Conservation (phyloP, 192 early-diverging fungal genomes). For the Backusella tuberculispora region DNA sequence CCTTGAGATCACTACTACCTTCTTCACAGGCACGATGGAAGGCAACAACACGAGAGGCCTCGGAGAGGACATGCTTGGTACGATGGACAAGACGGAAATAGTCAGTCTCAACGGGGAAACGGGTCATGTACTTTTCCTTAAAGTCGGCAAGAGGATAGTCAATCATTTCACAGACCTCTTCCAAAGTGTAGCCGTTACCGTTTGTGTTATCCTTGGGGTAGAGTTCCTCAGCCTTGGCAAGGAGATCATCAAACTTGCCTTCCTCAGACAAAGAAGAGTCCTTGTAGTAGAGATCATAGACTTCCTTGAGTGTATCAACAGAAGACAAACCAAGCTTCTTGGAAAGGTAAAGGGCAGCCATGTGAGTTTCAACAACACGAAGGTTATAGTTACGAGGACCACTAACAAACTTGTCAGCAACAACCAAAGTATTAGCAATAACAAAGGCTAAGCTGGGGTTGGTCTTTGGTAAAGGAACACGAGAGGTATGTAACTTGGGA, state of each 20-base stretch:
- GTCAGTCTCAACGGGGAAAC: slow-evolving; percentile 53
- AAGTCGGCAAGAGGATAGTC: slow-evolving; percentile 37
- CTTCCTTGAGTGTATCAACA: slow-evolving; percentile 49
- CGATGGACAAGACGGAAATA: slow-evolving; percentile 76
- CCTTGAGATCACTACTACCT: slow-evolving; percentile 37
- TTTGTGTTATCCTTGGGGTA: slow-evolving; percentile 45
- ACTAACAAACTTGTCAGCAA: slow-evolving; percentile 84
- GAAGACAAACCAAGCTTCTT: slow-evolving; percentile 48
- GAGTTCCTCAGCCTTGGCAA: slow-evolving; percentile 37
- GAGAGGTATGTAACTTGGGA: slow-evolving; percentile 66
- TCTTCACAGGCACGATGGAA: slow-evolving; percentile 66
- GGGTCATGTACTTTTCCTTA: slow-evolving; percentile 44
- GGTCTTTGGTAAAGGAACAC: slow-evolving; percentile 65
- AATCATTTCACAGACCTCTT: slow-evolving; percentile 45
- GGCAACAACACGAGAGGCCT: slow-evolving; percentile 78
- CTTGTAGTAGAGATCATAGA: slow-evolving; percentile 51
- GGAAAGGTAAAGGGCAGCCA: slow-evolving; percentile 72
- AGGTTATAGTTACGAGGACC: slow-evolving; percentile 91
- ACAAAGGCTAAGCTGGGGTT: slow-evolving; percentile 70
- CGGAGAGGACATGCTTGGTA: slow-evolving; percentile 82
- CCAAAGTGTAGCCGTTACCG: slow-evolving; percentile 44
- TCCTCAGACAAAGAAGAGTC: slow-evolving; percentile 27
- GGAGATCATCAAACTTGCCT: slow-evolving; percentile 36
- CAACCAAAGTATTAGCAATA: slow-evolving; percentile 87
- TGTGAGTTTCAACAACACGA: slow-evolving; percentile 88